Evolutionary conservation across 345 rosid species (phyloP), one percentile per base, ranked within the genome.

Genomic region (Turritis glabra): DNA sequence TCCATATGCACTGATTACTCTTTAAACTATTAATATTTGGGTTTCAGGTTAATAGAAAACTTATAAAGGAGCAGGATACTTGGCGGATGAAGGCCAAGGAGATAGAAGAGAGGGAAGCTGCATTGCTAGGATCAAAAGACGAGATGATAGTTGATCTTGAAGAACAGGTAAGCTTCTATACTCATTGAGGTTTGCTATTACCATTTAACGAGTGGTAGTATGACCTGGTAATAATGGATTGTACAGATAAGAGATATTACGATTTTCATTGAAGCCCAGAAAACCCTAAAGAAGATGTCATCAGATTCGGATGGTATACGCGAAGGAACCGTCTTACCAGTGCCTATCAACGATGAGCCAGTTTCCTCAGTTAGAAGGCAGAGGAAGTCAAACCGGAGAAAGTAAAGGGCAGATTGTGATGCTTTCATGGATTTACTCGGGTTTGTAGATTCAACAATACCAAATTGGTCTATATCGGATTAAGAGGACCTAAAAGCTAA

Each of bases 211-310:
- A 64, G 38, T 56, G 26, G 2, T 55, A 18, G 8, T 64, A 10
- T 70, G 33, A 70, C 25, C 44, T 57, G 23, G 25, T 64, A 46
- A 43, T 4, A 40, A 30, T 51, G 41, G 48, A 48, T n/a, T 19
- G 72, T 26, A 46, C 89, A 94, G 99, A 84, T 92, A 53, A 83
- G 97, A 70, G 97, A 95, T 75, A 82, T 95, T 47, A 92, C 70
- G 6, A 83, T 90, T 17, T 87, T 86, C 70, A 66, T 90, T 1
- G 89, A 84, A 86, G 94, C 96, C 44, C 92, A 95, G 80, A 90
- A 89, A 75, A 90, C 90, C 0, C 77, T 92, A 2, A 40, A 43
- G 67, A 79, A 82, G 59, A 83, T 86, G 86, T 5, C 81, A 22
- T 70, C 78, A n/a, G 89, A 76, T 75, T 41, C 86, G 6, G 86